Conservation (phyloP, 2,329 filamentous ascomycete genomes). For the Thermothelomyces thermophilus region DNA sequence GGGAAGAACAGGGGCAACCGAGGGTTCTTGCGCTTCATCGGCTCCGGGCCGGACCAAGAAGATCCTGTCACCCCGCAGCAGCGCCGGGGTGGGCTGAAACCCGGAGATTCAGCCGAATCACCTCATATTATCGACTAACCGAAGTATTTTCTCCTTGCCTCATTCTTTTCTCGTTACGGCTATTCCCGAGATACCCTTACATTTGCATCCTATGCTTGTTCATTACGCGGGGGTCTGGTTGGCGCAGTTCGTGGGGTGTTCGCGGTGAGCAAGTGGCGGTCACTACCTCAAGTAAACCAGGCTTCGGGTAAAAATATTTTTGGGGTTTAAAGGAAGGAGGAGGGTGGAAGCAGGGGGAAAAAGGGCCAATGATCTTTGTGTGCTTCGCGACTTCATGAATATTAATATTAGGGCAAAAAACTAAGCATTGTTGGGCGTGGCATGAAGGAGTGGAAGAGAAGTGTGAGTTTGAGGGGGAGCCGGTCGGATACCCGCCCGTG, state of each 20-base stretch:
- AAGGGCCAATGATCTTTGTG: no score
- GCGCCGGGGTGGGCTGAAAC: constrained; percentile 2
- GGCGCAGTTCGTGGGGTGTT: background rate
- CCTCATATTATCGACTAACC: constrained; percentile 21
- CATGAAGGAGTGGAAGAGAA: no score
- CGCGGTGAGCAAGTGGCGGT: background rate
- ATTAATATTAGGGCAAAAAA: no score
- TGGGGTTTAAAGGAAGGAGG: no score
- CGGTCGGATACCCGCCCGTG: no score
- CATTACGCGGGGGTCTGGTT: background rate
- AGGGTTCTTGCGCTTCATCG: constrained; percentile 5
- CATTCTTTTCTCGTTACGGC: background rate
- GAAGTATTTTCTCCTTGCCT: background rate
- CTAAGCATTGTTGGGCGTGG: no score
- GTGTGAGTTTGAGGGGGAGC: no score
- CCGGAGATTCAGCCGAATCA: constrained; percentile 21
- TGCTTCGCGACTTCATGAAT: no score
- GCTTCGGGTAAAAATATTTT: no score
- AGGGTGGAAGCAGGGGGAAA: no score
- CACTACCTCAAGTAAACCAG: no score
- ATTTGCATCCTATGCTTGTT: constrained; percentile 4
- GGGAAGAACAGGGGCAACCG: background rate
- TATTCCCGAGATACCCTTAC: constrained; percentile 15
- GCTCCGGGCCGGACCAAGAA: constrained; percentile 1
- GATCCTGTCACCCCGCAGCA: constrained; percentile 5